Evolutionary conservation across 371 early-diverging fungal genomes (phyloP), one percentile per base, ranked within the genome.

Genomic region (Mucor indicus): DNA sequence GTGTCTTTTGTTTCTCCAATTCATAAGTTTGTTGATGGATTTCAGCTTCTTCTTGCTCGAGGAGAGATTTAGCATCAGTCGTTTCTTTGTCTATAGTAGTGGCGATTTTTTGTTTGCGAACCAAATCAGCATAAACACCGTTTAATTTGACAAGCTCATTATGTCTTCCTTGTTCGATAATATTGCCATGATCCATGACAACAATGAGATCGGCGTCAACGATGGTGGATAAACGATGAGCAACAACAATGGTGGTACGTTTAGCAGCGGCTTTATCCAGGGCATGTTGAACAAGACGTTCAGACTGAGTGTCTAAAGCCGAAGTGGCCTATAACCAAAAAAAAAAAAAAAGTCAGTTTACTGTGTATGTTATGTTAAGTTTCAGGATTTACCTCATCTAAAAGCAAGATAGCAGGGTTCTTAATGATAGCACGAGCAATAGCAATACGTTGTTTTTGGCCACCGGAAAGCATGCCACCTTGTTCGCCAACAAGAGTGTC

Each of bases 181-280:
- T 72, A 1, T 61, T 47, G 11, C 90, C 90, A 38, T 82, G 54
- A 38, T 77, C 69, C 72, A 87, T 73, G 4, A 88, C 89, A 27
- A 83, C 73, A 64, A 96, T 94, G 37, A 77, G 51, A 50, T 94
- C 86, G 0, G 92, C 86, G 50, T 91, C 82, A 25, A 62, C 62
- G 37, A 84, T 69, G 0, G 89, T 90, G 19, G 87, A 84, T 2
- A 90, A 69, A 7, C 88, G 80, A 60, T 95, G 95, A 0, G 95
- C 94, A 42, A 96, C 86, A 9, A 92, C 80, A 29, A 98, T 77
- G 5, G 93, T 92, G 1, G 93, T 92, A 10, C 93, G 76, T 17
- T 81, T 80, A 10, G 57, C 39, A 11, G 86, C 42, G 1, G 90
- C 91, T 3, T 48, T 61, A 29, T 92, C 92, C 20, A 90, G 56